Conservation (phyloP, 345 rosid species). For the Syzygium aromaticum region DNA sequence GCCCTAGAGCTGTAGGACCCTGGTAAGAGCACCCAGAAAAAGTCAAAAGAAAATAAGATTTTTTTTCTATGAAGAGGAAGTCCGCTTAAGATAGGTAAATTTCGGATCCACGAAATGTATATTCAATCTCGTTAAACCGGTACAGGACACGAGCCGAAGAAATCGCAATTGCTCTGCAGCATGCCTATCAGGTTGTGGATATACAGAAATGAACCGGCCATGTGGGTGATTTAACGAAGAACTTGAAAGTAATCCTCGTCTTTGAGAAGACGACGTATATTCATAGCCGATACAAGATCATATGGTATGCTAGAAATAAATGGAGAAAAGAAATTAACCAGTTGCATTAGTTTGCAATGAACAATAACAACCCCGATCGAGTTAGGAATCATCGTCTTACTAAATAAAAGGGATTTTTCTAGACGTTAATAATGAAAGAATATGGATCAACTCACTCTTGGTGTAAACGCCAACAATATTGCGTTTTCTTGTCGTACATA, state of each 20-base stretch:
- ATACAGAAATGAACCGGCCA: background rate
- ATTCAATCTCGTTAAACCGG: background rate
- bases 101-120: background rate
- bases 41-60: background rate
- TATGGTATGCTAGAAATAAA: background rate
- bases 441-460: background rate
- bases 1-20: background rate
- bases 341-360: too few species aligned
- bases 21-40: background rate
- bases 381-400: too few species aligned
- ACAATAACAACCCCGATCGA: too few species aligned
- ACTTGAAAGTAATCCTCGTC: background rate
- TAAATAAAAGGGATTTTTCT: too few species aligned
- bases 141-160: background rate
- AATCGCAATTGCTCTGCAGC: background rate
- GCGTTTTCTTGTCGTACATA: background rate
- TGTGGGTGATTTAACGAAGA: background rate
- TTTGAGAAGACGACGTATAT: background rate
- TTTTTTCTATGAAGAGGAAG: background rate
- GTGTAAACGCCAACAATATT: background rate
- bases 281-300: background rate
- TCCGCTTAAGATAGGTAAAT: background rate
- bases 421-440: background rate
- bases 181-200: background rate
- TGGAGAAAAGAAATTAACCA: background rate